Base-by-base conservation (phyloP, 2,329 filamentous ascomycete genomes). In the Aspergillus sp. region DNA sequence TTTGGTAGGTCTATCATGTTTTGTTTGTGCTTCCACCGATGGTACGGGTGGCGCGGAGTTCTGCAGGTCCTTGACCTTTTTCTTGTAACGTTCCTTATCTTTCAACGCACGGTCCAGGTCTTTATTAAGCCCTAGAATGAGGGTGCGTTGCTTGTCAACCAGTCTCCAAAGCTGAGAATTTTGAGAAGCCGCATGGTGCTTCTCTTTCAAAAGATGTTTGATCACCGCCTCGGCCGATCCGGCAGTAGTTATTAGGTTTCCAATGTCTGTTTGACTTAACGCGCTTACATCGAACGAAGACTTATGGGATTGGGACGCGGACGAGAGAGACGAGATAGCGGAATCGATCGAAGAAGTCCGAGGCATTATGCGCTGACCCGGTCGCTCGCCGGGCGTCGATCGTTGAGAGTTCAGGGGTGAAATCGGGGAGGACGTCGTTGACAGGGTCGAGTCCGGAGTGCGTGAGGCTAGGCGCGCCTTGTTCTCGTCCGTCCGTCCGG, bases 161-260 rank as follows among this genome's bases (percentile, higher is more conserved):
- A 99, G 80, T 54, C 92, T 89, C 95, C 95, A 99, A 69, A 99
- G 79, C 74, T 99, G 94, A 18, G 88, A 83, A 73, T 98, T 98
- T 72, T 98, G 95, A 66, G 91, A 89, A 5, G 91, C 86, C 56
- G 92, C 90, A 52, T 91, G 90, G 63, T 94, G 87, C 75, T 97
- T 98, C 73, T 99, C 95, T 73, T 91, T 96, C 64, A 97, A 79
- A 53, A 99, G 80, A 69, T 95, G 91, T 67, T 92, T 86, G 61
- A 99, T 91, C 5, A 96, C 90, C 6, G 90, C 91, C 73, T 99
- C 94, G 16, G 93, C 84, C 55, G 92, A 96, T 54, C 94, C 95
- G 26, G 93, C 93, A 32, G 92, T 86, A 69, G 89, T 86, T 64
- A 98, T 90, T 36, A 97, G 81, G 65, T 86, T 85, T 42, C 86